Evolutionary conservation across 352 stramenopile genomes (phyloP).

Genomic region (Globisporangium spinosum): DNA sequence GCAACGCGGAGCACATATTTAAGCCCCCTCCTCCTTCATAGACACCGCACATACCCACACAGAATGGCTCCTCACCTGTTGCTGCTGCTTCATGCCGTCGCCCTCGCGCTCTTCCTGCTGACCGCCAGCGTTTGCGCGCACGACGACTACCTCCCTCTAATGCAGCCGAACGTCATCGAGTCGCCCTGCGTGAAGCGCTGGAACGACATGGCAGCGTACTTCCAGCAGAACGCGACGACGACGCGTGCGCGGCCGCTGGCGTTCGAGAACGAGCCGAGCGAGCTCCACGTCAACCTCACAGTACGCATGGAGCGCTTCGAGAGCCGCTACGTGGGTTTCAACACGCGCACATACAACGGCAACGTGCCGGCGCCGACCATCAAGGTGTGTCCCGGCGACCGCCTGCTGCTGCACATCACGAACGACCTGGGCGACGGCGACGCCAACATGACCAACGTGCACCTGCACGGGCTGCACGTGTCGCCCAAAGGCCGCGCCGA

Average conservation of each 20-base stretch:
- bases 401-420: conserved; percentile 47
- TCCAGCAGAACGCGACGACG: background rate
- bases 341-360: conserved; percentile 71
- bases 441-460: conserved; percentile 66
- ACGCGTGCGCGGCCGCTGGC: conserved; percentile 26
- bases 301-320: conserved; percentile 59
- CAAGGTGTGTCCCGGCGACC: conserved; percentile 68
- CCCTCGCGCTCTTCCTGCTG: background rate
- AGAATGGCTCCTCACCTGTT: background rate
- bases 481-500: conserved; percentile 45
- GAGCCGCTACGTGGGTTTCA: conserved; percentile 70
- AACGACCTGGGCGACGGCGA: conserved; percentile 47
- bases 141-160: conserved; percentile 41
- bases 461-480: conserved; percentile 74
- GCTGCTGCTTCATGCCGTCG: background rate
- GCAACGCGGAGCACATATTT: background rate
- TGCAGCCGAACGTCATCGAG: conserved; percentile 37
- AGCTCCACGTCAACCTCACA: conserved; percentile 54
- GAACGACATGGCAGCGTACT: conserved; percentile 26
- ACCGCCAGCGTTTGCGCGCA: conserved; percentile 4
- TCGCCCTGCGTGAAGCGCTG: conserved; percentile 42
- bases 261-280: conserved; percentile 38
- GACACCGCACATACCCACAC: too few species aligned
- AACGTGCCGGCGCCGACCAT: conserved; percentile 63
- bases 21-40: background rate